Evolutionary conservation across 148 eudicot species (phyloP).

Genomic region (Bassia scoparia): DNA sequence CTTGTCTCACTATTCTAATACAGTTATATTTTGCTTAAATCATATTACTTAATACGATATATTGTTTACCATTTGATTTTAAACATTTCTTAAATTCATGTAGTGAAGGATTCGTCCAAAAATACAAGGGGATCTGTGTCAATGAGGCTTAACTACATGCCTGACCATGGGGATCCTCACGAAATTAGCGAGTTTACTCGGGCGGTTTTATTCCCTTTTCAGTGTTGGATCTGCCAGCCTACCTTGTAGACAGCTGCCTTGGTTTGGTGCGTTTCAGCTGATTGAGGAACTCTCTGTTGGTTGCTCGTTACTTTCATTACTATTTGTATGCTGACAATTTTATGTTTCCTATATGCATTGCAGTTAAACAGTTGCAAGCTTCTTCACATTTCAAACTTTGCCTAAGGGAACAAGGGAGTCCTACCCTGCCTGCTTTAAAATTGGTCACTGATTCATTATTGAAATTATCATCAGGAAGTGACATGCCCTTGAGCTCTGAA

Average conservation of each 20-base stretch:
- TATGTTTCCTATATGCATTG: constrained; percentile 16
- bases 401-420: constrained; percentile 15
- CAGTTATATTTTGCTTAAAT: not conserved
- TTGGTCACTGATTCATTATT: constrained; percentile 38
- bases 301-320: not conserved
- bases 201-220: constrained; percentile 35
- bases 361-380: constrained; percentile 32
- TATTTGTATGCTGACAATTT: not conserved
- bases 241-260: constrained; percentile 22
- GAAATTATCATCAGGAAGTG: constrained; percentile 60
- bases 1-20: not conserved
- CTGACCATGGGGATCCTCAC: constrained; percentile 32
- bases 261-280: constrained; percentile 25
- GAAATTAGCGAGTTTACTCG: constrained; percentile 29
- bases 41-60: not conserved
- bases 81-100: no score
- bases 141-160: constrained; percentile 30
- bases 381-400: constrained; percentile 24
- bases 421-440: constrained; percentile 23
- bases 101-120: not conserved
- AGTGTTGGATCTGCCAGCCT: constrained; percentile 30
- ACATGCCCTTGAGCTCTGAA: constrained; percentile 43
- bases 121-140: constrained; percentile 7
- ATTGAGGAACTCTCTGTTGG: not conserved
- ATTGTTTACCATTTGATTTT: not conserved